Conservation (phyloP, 345 rosid genomes). For the Mallotus nudiflorus region DNA sequence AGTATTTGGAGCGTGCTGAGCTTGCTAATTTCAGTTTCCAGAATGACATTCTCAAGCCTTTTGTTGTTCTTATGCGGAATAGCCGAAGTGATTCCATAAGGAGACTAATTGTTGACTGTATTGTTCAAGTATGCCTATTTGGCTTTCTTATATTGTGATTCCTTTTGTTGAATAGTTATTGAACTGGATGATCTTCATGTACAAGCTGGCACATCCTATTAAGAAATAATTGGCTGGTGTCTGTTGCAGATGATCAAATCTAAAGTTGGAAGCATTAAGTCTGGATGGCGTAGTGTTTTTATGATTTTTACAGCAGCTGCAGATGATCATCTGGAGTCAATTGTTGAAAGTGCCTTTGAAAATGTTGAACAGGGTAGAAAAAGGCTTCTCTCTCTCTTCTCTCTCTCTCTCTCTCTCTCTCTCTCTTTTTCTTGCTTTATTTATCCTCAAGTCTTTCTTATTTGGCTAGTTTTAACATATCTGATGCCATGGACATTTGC, state of each 20-base stretch:
- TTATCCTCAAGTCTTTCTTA: neutral
- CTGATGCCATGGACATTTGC: constrained; percentile 49
- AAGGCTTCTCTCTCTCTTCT: neutral
- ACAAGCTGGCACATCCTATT: neutral
- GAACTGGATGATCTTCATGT: neutral
- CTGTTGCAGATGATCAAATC: constrained; percentile 82
- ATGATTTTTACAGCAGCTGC: constrained; percentile 94
- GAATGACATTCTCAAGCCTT: constrained; percentile 93
- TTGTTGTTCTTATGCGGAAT: constrained; percentile 85
- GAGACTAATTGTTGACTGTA: constrained; percentile 89
- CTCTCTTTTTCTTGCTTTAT: constrained; percentile 1
- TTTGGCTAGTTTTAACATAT: constrained; percentile 23
- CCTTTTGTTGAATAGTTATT: neutral
- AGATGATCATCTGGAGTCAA: constrained; percentile 78
- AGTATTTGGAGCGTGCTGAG: constrained; percentile 87
- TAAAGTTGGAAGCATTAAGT: constrained; percentile 87
- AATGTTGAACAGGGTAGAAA: constrained; percentile 85
- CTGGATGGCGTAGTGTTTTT: constrained; percentile 94
- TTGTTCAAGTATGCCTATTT: constrained; percentile 66
- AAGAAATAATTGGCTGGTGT: constrained; percentile 20
- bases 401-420: too few species aligned
- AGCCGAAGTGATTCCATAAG: constrained; percentile 74
- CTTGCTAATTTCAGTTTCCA: constrained; percentile 91
- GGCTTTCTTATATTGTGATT: constrained; percentile 12
- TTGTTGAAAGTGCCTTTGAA: constrained; percentile 90